These are phyloP conservation scores for Mallotus repandus DNA, from an alignment of 441 rosid species.

Conservation along the genomic window DNA sequence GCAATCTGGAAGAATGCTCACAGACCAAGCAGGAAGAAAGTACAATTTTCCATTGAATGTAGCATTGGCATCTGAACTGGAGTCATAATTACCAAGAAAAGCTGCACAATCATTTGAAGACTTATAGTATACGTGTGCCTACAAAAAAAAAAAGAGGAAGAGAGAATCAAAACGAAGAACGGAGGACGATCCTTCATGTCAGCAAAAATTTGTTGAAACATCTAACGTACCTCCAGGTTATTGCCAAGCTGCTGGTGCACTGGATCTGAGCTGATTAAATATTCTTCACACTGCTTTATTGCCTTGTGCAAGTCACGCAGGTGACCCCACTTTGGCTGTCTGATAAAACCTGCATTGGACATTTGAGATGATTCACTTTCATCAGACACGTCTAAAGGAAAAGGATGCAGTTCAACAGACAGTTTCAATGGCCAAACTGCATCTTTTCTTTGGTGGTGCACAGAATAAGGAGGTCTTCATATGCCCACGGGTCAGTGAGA, in stretches of 20 bases:
- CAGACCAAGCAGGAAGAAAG: constrained; percentile 78
- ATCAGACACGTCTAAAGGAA: background rate
- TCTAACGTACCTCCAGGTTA: constrained; percentile 47
- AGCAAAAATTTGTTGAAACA: background rate
- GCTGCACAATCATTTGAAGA: constrained; percentile 57
- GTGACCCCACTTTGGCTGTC: constrained; percentile 80
- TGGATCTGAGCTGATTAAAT: constrained; percentile 56
- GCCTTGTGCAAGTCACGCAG: constrained; percentile 56
- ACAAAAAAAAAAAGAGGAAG: constrained; percentile 4
- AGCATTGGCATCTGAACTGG: constrained; percentile 44
- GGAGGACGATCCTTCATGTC: background rate
- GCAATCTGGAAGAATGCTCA: constrained; percentile 74
- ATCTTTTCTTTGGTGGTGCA: background rate
- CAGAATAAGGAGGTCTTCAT: background rate
- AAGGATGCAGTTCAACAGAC: background rate
- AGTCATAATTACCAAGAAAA: constrained; percentile 59
- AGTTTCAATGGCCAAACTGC: background rate
- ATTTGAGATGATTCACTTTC: background rate
- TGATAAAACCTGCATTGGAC: constrained; percentile 49
- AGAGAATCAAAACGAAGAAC: background rate
- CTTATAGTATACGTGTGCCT: constrained; percentile 67
- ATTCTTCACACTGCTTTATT: constrained; percentile 57
- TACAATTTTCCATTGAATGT: constrained; percentile 47
- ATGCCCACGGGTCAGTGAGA: background rate
- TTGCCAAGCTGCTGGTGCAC: constrained; percentile 40